Evolutionary conservation across 179 eudicot species (phyloP).

Genomic region (Beta macrorhiza): DNA sequence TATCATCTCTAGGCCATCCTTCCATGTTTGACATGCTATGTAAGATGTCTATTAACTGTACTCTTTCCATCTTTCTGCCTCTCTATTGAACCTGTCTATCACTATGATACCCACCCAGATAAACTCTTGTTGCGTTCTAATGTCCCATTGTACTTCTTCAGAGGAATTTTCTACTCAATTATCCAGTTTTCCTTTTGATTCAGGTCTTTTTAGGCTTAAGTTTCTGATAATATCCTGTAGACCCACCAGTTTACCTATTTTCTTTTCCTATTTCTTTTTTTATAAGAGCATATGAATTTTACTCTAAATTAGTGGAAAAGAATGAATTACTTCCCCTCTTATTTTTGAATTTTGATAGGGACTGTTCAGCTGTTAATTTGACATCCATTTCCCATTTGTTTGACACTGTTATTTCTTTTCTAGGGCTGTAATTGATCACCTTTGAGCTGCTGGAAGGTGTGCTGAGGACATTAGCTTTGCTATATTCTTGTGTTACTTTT

Average conservation of each 20-base stretch:
- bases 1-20: not conserved
- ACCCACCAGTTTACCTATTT: not conserved
- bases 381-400: conserved; percentile 13
- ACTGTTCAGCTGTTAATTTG: not conserved
- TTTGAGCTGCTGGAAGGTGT: conserved; percentile 29
- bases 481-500: not conserved
- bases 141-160: not conserved
- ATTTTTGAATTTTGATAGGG: not conserved
- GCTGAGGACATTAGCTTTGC: conserved; percentile 19
- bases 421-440: conserved; percentile 35
- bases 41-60: not conserved
- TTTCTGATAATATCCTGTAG: not conserved
- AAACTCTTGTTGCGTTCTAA: not conserved
- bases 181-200: not conserved
- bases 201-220: not conserved
- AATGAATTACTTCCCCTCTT: not conserved
- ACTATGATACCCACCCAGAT: not conserved
- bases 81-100: not conserved
- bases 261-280: not conserved
- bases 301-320: not conserved
- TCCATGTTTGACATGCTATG: not conserved
- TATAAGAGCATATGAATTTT: not conserved
- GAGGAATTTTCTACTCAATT: not conserved
- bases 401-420: conserved; percentile 22
- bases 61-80: not conserved